Evolutionary conservation across 1,284 basidiomycete genomes (phyloP), one percentile per base, ranked within the genome.

Genomic region (Hemileia vastatrix): DNA sequence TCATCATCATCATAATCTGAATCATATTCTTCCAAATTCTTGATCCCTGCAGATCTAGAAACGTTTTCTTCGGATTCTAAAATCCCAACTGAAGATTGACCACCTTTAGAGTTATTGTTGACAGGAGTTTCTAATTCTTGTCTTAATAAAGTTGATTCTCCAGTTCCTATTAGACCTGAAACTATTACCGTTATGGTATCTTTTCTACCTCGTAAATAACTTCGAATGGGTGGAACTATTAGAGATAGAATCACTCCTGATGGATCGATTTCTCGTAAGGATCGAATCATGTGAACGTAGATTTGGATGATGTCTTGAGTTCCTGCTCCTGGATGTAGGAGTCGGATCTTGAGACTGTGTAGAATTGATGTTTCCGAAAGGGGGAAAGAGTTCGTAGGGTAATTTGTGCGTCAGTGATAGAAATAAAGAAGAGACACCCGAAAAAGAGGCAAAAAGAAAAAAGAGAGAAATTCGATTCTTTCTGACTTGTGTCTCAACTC

Each of bases 231-330:
- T 72, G 90, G 87, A 0, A 91, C 89, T 0, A 94, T 87, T 69
- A 91, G 88, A 78, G 87, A 90, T 2, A 98, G 79, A 1, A 98
- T 79, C 0, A 96, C 92, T 0, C 93, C 93, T 0, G 86, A 86
- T 0, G 92, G 88, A 74, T 97, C 94, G 27, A 97, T 79, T 51
- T 93, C 83, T 1, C 92, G 84, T 13, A 97, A 78, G 70, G 89
- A 91, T 66, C 87, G 86, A 71, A 98, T 96, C 1, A 90, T 92
- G 1, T 87, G 85, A n/a, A 96, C 89, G 76, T 97, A 98, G 80
- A 90, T 87, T 1, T 84, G 80, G n/a, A 97, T 80, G 65, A 98
- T 92, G 67, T 90, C 84, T 69, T 87, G 87, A 0, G 95, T 98
- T 66, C 93, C 91, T 1, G 91, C 91, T 9, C 93, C 95, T 0